These are phyloP conservation scores for Stagonosporopsis cucurbitacearum DNA, from an alignment of 2,329 filamentous ascomycete species.

Conservation along the genomic window DNA sequence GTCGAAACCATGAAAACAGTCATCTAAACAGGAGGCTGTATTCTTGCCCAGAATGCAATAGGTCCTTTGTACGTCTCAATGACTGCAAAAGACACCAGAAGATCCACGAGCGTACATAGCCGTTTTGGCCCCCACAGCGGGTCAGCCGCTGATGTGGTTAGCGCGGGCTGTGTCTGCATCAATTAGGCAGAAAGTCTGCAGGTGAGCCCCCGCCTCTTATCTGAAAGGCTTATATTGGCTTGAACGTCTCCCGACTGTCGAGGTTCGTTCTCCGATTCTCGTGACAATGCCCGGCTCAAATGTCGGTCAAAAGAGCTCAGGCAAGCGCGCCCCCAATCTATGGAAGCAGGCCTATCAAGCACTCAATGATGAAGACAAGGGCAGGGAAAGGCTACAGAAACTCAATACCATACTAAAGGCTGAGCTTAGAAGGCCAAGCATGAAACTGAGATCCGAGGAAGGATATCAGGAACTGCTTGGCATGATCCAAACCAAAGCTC, in stretches of 20 bases:
- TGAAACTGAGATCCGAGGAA: constrained; percentile 24
- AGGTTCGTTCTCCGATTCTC: not conserved
- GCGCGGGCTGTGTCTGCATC: constrained; percentile 11
- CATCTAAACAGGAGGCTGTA: constrained; percentile 42
- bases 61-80: constrained; percentile 34
- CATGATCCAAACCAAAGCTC: constrained; percentile 19
- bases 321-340: constrained; percentile 15
- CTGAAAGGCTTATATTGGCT: not conserved
- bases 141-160: constrained; percentile 3
- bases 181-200: not conserved
- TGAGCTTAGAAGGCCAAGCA: constrained; percentile 19
- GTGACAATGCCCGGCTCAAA: constrained; percentile 10
- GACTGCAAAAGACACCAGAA: constrained; percentile 35
- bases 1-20: constrained; percentile 46
- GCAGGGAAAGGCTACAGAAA: constrained; percentile 23
- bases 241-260: not conserved
- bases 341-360: constrained; percentile 28
- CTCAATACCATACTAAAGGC: constrained; percentile 20
- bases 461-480: constrained; percentile 19
- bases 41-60: constrained; percentile 37
- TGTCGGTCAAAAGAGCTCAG: not conserved
- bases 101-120: constrained; percentile 25
- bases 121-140: constrained; percentile 9
- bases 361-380: constrained; percentile 18
- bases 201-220: constrained; percentile 4